phyloP scores from a whole-genome alignment of 345 rosid species.

The Eutrema yunnanense region DNA sequence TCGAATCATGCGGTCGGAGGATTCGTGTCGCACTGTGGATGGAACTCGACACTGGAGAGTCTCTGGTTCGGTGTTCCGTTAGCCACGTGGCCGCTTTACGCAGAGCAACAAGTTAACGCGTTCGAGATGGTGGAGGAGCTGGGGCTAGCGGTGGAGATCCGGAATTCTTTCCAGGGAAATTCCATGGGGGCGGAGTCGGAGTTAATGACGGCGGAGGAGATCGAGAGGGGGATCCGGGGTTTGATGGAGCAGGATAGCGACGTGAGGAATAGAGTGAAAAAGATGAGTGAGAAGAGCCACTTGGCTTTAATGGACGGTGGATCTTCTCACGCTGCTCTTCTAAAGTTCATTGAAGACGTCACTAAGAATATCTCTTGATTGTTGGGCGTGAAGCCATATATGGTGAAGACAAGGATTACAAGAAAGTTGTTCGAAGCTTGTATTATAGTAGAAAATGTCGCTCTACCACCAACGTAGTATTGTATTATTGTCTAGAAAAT shows the following conservation, averaged over 20 bases:
- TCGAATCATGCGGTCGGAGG: slow-evolving; percentile 40
- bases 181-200: background rate
- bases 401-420: background rate
- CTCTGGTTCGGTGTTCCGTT: slow-evolving; percentile 28
- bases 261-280: slow-evolving; percentile 27
- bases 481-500: no score
- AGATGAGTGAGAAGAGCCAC: slow-evolving; percentile 32
- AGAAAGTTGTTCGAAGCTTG: background rate
- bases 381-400: background rate
- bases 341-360: slow-evolving; percentile 14
- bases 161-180: slow-evolving; percentile 25
- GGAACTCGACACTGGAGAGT: slow-evolving; percentile 27
- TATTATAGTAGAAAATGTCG: background rate
- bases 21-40: slow-evolving; percentile 37
- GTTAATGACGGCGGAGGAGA: slow-evolving; percentile 24
- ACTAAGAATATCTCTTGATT: background rate
- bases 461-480: no score
- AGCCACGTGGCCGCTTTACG: slow-evolving; percentile 29
- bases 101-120: slow-evolving; percentile 39
- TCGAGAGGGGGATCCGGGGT: slow-evolving; percentile 39
- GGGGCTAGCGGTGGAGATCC: slow-evolving; percentile 41
- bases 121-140: slow-evolving; percentile 39
- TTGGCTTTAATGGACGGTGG: slow-evolving; percentile 41
- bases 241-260: slow-evolving; percentile 37
- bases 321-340: slow-evolving; percentile 32